A percentile compares a stretch with the other conserved stretches of the same genome.
Conservation (phyloP, 768 basidiomycete genomes). For the Asterophora parasitica region DNA sequence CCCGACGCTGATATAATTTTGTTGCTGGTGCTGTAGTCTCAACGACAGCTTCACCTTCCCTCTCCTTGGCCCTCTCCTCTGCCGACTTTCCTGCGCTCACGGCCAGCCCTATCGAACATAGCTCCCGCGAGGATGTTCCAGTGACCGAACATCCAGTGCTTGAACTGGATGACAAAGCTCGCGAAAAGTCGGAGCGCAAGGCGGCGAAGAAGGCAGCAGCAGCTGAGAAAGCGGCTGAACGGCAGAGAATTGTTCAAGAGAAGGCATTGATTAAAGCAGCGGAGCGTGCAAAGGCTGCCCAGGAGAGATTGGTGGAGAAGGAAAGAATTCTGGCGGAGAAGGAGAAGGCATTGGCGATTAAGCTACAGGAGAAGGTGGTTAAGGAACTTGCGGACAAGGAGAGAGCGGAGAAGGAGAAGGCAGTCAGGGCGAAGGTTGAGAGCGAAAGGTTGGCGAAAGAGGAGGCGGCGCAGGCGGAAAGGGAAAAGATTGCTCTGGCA, state of each 20-base stretch:
- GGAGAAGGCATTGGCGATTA: conserved; percentile 38
- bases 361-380: conserved; percentile 25
- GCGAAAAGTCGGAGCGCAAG: conserved; percentile 57
- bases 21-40: conserved; percentile 36
- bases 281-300: conserved; percentile 48
- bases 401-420: conserved; percentile 21
- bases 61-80: conserved; percentile 56
- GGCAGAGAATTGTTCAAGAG: conserved; percentile 52
- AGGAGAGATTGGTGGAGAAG: conserved; percentile 53
- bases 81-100: conserved; percentile 76
- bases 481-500: conserved; percentile 20
- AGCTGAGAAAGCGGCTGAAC: conserved; percentile 56
- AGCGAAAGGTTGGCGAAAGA: conserved; percentile 29
- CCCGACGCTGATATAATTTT: conserved; percentile 49
- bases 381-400: conserved; percentile 35
- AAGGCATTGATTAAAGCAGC: conserved; percentile 50
- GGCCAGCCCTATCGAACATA: conserved; percentile 28
- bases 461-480: conserved; percentile 18
- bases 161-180: conserved; percentile 34
- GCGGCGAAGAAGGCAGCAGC: conserved; percentile 63
- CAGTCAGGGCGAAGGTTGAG: conserved; percentile 18
- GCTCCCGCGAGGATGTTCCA: conserved; percentile 23
- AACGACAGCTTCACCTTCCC: conserved; percentile 38
- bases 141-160: conserved; percentile 26
- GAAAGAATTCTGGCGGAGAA: conserved; percentile 43